Evolutionary conservation across 192 early-diverging fungal species (phyloP).

Genomic region (Backusella parvicylindrica): DNA sequence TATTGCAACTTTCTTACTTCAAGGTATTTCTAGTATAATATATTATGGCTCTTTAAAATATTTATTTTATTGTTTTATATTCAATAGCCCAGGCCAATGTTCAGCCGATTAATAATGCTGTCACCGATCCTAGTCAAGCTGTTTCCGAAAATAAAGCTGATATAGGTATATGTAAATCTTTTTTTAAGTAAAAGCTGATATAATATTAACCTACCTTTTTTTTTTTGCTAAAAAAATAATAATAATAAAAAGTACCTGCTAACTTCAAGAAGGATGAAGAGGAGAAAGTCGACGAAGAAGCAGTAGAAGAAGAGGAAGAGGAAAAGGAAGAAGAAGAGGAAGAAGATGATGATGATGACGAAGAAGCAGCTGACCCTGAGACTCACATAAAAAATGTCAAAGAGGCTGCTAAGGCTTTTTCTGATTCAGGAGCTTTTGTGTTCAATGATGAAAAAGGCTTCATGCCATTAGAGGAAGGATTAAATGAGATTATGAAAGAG

Average conservation of each 20-base stretch:
- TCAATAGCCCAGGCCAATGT: neutral
- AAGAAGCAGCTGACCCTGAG: neutral
- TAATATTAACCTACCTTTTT: neutral
- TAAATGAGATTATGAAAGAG: neutral
- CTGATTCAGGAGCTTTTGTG: neutral
- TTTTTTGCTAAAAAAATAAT: neutral
- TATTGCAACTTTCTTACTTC: conserved; percentile 2
- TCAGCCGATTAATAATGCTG: neutral
- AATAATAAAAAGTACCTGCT: neutral
- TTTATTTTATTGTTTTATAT: neutral
- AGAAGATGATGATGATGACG: neutral
- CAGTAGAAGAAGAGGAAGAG: too few species aligned
- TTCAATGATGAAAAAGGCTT: neutral
- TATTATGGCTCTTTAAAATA: neutral
- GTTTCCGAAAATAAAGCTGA: neutral
- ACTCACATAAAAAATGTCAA: neutral
- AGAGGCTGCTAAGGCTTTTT: neutral
- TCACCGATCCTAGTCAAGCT: neutral
- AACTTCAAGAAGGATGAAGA: neutral
- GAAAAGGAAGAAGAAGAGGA: neutral
- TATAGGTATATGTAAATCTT: neutral
- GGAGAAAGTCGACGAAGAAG: neutral
- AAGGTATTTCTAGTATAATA: neutral
- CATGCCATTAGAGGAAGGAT: neutral
- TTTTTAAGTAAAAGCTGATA: neutral